Conservation (phyloP, 163 green algal species). For the Prototheca cutis region DNA sequence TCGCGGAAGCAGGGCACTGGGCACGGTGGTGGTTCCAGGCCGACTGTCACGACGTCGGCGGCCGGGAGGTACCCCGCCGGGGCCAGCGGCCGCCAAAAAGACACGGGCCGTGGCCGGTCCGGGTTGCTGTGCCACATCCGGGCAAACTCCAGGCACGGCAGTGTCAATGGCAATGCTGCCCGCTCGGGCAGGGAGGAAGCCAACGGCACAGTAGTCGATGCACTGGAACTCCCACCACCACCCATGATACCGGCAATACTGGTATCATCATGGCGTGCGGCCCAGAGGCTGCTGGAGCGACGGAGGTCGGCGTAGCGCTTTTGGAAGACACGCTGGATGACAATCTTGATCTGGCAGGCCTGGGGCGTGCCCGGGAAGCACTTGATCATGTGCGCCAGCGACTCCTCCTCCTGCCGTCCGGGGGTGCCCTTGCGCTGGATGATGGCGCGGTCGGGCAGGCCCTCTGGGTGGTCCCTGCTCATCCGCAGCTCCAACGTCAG, state of each 20-base stretch:
- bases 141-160: constrained; percentile 48
- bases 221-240: no score
- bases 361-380: constrained; percentile 38
- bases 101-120: constrained; percentile 16
- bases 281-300: constrained; percentile 9
- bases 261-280: constrained; percentile 17
- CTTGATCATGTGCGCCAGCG: constrained; percentile 31
- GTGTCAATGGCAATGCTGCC: constrained; percentile 23
- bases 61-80: constrained; percentile 37
- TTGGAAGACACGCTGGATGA: constrained; percentile 8
- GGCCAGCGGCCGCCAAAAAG: constrained; percentile 38
- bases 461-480: constrained; percentile 3
- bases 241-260: no score
- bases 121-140: constrained; percentile 39
- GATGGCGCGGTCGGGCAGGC: constrained; percentile 45
- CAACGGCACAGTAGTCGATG: no score
- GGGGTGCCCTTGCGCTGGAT: constrained; percentile 55
- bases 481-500: constrained; percentile 33
- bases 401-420: constrained; percentile 20
- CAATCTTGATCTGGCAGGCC: constrained; percentile 39
- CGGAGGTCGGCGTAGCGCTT: constrained; percentile 24
- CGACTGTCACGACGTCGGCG: constrained; percentile 39
- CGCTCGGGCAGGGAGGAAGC: no score
- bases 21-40: constrained; percentile 26
- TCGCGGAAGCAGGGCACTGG: constrained; percentile 35